Evolutionary conservation across 768 basidiomycete species (phyloP).

Genomic region (Lepiota brunneoincarnata): DNA sequence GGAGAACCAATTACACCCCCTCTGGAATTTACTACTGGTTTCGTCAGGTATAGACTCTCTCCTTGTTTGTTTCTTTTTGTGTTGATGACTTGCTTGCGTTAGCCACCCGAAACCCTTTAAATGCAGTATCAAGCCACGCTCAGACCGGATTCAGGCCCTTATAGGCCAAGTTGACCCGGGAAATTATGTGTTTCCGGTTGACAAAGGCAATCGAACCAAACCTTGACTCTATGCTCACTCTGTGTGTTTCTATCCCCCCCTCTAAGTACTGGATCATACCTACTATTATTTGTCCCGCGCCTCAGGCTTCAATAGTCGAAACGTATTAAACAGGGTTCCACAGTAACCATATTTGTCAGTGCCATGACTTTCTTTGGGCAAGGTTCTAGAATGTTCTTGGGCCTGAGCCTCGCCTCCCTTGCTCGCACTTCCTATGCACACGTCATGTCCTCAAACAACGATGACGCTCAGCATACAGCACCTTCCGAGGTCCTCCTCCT

Average conservation of each 20-base stretch:
- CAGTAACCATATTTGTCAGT: not conserved
- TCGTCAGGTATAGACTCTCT: conserved; percentile 39
- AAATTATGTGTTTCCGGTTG: conserved; percentile 2
- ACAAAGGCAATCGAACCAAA: conserved; percentile 9
- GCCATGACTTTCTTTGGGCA: not conserved
- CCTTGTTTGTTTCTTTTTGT: conserved; percentile 1
- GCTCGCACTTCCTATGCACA: not conserved
- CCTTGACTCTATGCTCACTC: not conserved
- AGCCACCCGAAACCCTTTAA: conserved; percentile 53
- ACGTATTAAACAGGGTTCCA: not conserved
- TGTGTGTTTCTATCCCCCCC: not conserved
- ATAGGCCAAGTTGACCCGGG: conserved; percentile 26
- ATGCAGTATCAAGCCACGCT: conserved; percentile 45
- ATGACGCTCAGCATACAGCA: not conserved
- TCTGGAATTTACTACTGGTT: conserved; percentile 37
- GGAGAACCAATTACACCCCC: conserved; percentile 38
- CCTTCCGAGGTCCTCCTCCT: not conserved
- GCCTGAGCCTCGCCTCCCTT: not conserved
- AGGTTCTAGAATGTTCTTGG: not conserved
- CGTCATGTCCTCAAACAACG: not conserved
- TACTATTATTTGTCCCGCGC: not conserved
- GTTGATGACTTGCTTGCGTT: not conserved
- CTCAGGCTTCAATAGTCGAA: not conserved
- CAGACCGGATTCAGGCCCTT: conserved; percentile 24
- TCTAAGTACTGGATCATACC: not conserved